Conservation (phyloP, 2,329 filamentous ascomycete species). For the Pseudopithomyces maydicus region DNA sequence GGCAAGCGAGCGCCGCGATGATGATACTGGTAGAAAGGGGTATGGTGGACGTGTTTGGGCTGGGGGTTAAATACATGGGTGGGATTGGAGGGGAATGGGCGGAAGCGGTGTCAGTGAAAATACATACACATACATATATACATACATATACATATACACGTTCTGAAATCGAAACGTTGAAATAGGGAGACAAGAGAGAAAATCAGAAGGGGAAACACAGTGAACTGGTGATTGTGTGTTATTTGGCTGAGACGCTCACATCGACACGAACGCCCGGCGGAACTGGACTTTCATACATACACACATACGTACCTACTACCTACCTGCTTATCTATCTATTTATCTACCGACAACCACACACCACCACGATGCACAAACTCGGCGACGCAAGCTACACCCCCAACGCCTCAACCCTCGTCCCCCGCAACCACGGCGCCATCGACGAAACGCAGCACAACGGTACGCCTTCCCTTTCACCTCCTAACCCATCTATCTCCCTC, state of each 20-base stretch:
- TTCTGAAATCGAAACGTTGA: no score
- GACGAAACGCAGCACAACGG: background rate
- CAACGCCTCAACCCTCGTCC: background rate
- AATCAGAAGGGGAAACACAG: no score
- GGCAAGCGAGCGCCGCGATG: background rate
- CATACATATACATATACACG: no score
- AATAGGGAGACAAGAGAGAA: no score
- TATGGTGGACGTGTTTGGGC: background rate
- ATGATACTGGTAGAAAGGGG: background rate
- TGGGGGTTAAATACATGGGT: no score
- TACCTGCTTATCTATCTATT: background rate
- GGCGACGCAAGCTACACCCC: background rate
- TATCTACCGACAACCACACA: no score
- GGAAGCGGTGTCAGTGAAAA: background rate
- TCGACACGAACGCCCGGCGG: no score
- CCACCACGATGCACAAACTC: background rate
- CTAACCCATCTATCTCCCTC: background rate
- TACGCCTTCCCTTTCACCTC: background rate
- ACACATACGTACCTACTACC: background rate
- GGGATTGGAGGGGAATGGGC: background rate
- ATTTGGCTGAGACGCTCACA: no score
- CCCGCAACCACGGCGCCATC: background rate
- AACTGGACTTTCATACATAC: background rate
- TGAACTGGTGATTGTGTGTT: no score
- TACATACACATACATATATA: no score